A percentile compares a stretch with the other conserved stretches of the same genome.
These are phyloP conservation scores for Beauveria scarabaeidicola DNA, from an alignment of 2,329 filamentous ascomycete species.

Conservation along the genomic window DNA sequence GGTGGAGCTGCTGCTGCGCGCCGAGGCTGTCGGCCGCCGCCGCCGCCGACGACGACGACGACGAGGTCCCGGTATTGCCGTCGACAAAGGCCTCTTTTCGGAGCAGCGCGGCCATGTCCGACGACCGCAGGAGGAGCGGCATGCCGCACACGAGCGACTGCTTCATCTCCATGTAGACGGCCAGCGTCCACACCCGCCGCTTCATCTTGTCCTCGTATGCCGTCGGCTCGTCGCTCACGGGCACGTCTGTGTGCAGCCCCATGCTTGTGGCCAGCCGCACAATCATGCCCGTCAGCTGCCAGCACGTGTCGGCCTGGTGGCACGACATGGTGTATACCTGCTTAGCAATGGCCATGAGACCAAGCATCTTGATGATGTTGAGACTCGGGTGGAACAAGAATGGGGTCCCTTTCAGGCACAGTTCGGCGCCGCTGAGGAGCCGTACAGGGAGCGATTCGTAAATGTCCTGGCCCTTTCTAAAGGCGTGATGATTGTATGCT, in stretches of 20 bases:
- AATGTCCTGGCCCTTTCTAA: background rate
- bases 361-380: slow-evolving; percentile 3
- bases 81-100: background rate
- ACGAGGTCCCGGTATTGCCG: background rate
- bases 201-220: background rate
- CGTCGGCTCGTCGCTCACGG: background rate
- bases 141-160: slow-evolving; percentile 10
- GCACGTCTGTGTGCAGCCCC: background rate
- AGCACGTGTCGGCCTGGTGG: slow-evolving; percentile 11
- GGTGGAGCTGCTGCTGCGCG: background rate
- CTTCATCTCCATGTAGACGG: slow-evolving; percentile 9
- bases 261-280: slow-evolving; percentile 5
- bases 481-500: background rate
- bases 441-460: background rate
- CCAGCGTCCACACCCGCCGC: slow-evolving; percentile 6
- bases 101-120: background rate
- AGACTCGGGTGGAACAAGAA: slow-evolving; percentile 8
- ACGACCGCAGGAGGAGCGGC: slow-evolving; percentile 6
- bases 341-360: slow-evolving; percentile 9
- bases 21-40: too few relatives aligned
- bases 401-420: slow-evolving; percentile 9
- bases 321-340: slow-evolving; percentile 12
- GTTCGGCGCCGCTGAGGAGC: slow-evolving; percentile 6
- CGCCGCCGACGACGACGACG: too few relatives aligned
- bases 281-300: slow-evolving; percentile 10